phyloP scores from a whole-genome alignment of 257 asterid species.

The Cordia subcordata region DNA sequence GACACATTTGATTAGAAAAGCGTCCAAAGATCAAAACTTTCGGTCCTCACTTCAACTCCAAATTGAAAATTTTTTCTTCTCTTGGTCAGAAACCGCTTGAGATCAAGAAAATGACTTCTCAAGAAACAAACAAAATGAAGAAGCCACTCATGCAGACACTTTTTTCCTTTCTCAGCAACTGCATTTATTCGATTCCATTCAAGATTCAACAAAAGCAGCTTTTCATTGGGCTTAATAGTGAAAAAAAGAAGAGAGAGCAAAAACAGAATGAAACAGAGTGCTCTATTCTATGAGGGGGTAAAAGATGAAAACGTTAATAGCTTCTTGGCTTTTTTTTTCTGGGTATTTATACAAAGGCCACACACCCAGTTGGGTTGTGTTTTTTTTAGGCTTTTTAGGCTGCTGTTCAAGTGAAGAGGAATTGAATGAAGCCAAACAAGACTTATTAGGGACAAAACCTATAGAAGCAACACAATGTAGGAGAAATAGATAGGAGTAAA shows the following conservation, averaged over 20 bases:
- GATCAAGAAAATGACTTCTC: conserved; percentile 3
- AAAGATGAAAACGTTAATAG: conserved; percentile 27
- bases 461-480: conserved; percentile 46
- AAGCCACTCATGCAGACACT: conserved; percentile 3
- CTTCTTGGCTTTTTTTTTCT: conserved; percentile 29
- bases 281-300: conserved; percentile 23
- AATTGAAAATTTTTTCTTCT: conserved; percentile 1
- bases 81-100: conserved; percentile 5
- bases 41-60: conserved; percentile 11
- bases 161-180: conserved; percentile 6
- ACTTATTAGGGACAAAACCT: conserved; percentile 19
- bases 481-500: conserved; percentile 9
- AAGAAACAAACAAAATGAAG: conserved; percentile 4
- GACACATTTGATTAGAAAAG: background rate
- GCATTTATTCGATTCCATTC: too few relatives aligned
- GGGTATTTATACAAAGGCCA: conserved; percentile 10
- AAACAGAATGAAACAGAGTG: conserved; percentile 8
- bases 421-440: conserved; percentile 25
- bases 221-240: conserved; percentile 4
- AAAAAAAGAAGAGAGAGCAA: conserved; percentile 6
- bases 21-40: conserved; percentile 30
- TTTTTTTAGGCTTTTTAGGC: conserved; percentile 1
- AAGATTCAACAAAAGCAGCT: conserved; percentile 11
- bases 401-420: conserved; percentile 6
- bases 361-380: conserved; percentile 22